Percentiles rank a stretch among this genome's conserved stretches.
Conservation (phyloP, 1,284 basidiomycete species). For the Tetrapyrgos nigripes region DNA sequence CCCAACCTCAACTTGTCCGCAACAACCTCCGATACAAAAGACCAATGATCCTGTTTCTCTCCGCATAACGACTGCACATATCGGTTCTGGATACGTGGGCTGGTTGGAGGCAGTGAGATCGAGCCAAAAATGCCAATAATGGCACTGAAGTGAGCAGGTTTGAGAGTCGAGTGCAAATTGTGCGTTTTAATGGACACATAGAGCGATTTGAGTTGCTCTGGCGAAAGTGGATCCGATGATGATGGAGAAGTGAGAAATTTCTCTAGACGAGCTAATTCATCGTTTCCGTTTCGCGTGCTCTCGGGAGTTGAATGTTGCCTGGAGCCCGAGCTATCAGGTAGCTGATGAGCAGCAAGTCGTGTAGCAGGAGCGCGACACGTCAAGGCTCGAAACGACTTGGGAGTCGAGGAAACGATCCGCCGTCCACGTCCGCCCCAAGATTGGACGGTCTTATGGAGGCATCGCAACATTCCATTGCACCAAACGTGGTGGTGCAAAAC, state of each 20-base stretch:
- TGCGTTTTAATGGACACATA: constrained; percentile 31
- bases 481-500: too few relatives aligned
- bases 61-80: constrained; percentile 1
- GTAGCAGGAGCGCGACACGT: too few relatives aligned
- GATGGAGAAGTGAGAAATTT: constrained; percentile 20
- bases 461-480: constrained; percentile 61
- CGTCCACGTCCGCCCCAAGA: constrained; percentile 32
- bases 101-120: constrained; percentile 30
- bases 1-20: constrained; percentile 34
- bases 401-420: constrained; percentile 13
- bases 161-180: constrained; percentile 27
- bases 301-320: too few relatives aligned
- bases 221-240: constrained; percentile 20
- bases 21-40: constrained; percentile 36
- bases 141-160: constrained; percentile 32
- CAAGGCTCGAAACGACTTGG: too few relatives aligned
- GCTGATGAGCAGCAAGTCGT: neutral
- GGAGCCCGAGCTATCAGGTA: neutral
- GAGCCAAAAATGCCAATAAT: constrained; percentile 40
- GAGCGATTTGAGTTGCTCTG: constrained; percentile 30
- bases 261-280: constrained; percentile 21
- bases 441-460: constrained; percentile 45
- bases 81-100: constrained; percentile 21
- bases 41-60: constrained; percentile 33
- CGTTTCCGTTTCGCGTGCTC: neutral